phyloP scores from a whole-genome alignment of 345 rosid genomes.

The Citropsis articulata region DNA sequence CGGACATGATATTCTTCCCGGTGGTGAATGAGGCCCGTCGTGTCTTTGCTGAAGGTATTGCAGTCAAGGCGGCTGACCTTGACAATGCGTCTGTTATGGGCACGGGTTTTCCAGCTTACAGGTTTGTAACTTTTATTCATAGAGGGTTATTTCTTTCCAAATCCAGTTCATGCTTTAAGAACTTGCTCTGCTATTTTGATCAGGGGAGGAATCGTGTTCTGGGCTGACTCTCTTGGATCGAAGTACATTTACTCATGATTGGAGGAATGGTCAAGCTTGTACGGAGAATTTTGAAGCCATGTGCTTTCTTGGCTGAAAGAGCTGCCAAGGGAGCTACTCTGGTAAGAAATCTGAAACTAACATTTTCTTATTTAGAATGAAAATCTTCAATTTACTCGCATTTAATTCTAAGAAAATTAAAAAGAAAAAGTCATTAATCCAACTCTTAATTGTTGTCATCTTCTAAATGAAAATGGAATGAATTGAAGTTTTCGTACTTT shows the following conservation, averaged over 20 bases:
- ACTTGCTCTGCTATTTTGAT: conserved; percentile 13
- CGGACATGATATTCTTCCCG: conserved; percentile 92
- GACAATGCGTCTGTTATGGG: conserved; percentile 88
- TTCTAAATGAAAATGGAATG: too few relatives aligned
- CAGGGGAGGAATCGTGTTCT: conserved; percentile 95
- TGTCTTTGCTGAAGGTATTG: conserved; percentile 88
- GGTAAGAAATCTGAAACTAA: conserved; percentile 34
- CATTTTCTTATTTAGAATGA: neutral
- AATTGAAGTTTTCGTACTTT: too few relatives aligned
- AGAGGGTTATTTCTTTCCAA: neutral
- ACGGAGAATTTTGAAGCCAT: conserved; percentile 93
- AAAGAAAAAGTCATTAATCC: neutral
- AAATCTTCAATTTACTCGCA: too few relatives aligned
- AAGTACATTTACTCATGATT: conserved; percentile 65
- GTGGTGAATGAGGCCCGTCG: conserved; percentile 96
- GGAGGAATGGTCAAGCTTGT: conserved; percentile 73
- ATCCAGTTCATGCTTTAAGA: conserved; percentile 4
- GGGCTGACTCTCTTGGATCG: conserved; percentile 89
- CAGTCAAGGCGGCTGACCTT: conserved; percentile 88
- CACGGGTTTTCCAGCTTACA: conserved; percentile 95
- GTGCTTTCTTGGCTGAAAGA: conserved; percentile 77
- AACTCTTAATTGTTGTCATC: too few relatives aligned
- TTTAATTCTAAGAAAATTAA: too few relatives aligned
- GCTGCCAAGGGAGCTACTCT: conserved; percentile 68
- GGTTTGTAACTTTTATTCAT: conserved; percentile 37